Percentiles rank a stretch among this genome's conserved stretches.
phyloP scores from a whole-genome alignment of 257 asterid genomes.

The Eucommia ulmoides region DNA sequence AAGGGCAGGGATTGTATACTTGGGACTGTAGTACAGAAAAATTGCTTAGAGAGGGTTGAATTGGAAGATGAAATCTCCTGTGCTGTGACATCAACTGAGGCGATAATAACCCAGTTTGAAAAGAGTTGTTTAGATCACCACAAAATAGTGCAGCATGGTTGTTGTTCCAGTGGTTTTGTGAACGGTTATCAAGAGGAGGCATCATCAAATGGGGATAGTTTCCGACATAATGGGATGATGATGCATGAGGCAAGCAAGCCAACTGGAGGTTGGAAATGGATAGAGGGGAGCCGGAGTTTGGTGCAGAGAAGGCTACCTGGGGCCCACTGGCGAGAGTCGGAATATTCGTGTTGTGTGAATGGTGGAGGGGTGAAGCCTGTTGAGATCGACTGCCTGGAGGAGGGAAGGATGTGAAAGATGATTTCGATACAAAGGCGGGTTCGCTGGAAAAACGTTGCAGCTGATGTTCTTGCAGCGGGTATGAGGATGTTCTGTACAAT shows the following conservation, averaged over 20 bases:
- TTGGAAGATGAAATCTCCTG: conserved; percentile 43
- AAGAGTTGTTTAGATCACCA: too few species aligned
- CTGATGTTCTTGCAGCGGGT: conserved; percentile 73
- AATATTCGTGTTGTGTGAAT: conserved; percentile 25
- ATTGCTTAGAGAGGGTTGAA: conserved; percentile 47
- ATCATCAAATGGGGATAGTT: conserved; percentile 55
- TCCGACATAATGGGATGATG: conserved; percentile 56
- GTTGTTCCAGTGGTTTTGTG: conserved; percentile 65
- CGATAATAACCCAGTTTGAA: neutral
- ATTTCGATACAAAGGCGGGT: conserved; percentile 49
- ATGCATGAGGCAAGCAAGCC: conserved; percentile 38
- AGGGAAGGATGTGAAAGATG: conserved; percentile 66
- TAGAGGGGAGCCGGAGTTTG: conserved; percentile 42
- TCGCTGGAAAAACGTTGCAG: conserved; percentile 58
- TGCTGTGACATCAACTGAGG: conserved; percentile 37
- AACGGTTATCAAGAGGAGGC: conserved; percentile 42
- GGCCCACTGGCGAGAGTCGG: too few species aligned
- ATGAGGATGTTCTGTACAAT: conserved; percentile 72
- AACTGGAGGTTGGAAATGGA: conserved; percentile 44
- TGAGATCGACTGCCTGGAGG: conserved; percentile 60
- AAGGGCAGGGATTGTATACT: conserved; percentile 32
- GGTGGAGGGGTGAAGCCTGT: conserved; percentile 61
- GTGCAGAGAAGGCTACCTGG: too few species aligned
- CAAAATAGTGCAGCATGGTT: too few species aligned
- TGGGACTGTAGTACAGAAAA: conserved; percentile 50